These are phyloP conservation scores for Paramecium sexaurelia DNA, from an alignment of 73 alveolate species.

Conservation along the genomic window DNA sequence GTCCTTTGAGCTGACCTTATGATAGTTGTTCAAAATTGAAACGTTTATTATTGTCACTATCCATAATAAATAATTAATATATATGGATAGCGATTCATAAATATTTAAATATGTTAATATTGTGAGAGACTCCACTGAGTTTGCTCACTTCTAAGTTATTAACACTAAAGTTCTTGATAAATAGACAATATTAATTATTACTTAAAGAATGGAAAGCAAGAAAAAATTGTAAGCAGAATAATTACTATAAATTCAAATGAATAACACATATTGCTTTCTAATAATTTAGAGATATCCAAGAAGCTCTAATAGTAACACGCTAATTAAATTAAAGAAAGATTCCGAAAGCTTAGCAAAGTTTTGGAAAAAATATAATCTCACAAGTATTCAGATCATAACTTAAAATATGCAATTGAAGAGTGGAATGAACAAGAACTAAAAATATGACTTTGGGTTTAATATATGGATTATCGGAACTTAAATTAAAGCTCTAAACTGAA, in stretches of 20 bases:
- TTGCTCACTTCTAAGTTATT: neutral
- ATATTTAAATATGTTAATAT: neutral
- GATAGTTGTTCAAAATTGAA: constrained; percentile 12
- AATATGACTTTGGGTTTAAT: too few species aligned
- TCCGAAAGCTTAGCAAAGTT: too few species aligned
- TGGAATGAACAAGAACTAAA: too few species aligned
- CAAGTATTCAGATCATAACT: too few species aligned
- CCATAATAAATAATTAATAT: neutral
- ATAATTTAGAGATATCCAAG: constrained; percentile 35
- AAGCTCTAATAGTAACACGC: too few species aligned
- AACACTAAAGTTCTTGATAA: neutral
- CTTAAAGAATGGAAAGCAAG: neutral
- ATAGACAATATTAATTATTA: neutral
- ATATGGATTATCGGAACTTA: too few species aligned
- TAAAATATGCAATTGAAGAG: too few species aligned
- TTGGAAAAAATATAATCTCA: too few species aligned
- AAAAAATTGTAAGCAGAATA: neutral
- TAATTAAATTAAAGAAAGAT: too few species aligned
- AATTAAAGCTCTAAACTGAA: too few species aligned
- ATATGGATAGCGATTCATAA: neutral
- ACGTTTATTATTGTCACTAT: constrained; percentile 6
- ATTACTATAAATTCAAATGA: neutral
- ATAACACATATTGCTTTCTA: constrained; percentile 56
- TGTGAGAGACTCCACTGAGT: neutral
- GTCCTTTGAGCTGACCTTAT: neutral